Evolutionary conservation across 208 protist genomes (phyloP), one percentile per base, ranked within the genome.

Genomic region (Angomonas ambiguus): DNA sequence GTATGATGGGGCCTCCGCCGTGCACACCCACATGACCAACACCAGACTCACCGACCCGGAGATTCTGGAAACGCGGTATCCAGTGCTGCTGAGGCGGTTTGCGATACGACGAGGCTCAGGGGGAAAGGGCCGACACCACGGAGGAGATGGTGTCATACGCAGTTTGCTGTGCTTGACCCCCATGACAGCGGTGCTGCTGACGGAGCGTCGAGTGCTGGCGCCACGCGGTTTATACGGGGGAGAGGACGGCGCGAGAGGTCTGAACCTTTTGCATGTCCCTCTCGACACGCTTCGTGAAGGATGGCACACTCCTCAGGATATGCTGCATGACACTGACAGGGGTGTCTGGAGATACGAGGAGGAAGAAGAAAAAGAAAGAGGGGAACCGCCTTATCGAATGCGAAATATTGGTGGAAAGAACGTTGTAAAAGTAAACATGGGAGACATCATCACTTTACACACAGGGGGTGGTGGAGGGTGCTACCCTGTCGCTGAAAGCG

Each of bases 11-110:
- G 34, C 76, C 6, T 82, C 71, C 1, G 92, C 79, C 51, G 95
- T 98, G 32, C 96, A 98, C 74, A 97, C 91, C 24, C 96, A 98
- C 77, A 98, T 98, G 97, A 98, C 97, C 34, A 98, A 98, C 72
- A 98, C 97, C 35, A 72, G 97, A 45, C 96, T 98, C 45, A 98
- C 97, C 2, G 92, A 97, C 66, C 86, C 89, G 2, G 94, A 97
- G 65, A 94, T 97, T 11, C 71, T 98, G 35, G 96, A 98, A 74
- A 69, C 82, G 25, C 82, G 91, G 42, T 99, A 98, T 71, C 97
- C 97, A 1, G 88, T 98, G 0, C 49, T 98, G 24, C 77, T 99
- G 5, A 65, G 78, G 10, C 41, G 67, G 24, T 99, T 98, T 62
- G 45, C 41, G 27, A 77, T 98, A 27, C 77, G 97, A 20, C 49